Conservation (phyloP, 1,139 yeast genomes). For the Wickerhamiella pararugosa region DNA sequence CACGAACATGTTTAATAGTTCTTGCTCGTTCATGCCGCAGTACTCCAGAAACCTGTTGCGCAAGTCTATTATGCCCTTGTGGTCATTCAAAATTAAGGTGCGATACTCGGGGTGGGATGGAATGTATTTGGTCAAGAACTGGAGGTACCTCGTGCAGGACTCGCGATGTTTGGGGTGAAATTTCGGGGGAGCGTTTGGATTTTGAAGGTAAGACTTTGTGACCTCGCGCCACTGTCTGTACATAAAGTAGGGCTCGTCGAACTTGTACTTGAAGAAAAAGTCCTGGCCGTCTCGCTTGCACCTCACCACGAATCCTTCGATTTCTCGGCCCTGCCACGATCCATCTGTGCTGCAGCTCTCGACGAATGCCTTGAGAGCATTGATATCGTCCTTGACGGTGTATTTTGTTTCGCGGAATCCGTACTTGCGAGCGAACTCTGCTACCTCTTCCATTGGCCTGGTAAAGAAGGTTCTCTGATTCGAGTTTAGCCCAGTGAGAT, state of each 20-base stretch:
- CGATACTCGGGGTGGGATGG: constrained; percentile 28
- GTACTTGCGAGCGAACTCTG: constrained; percentile 45
- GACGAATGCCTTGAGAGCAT: constrained; percentile 36
- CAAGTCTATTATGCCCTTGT: constrained; percentile 53
- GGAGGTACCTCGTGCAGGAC: constrained; percentile 32
- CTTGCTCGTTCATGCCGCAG: constrained; percentile 26
- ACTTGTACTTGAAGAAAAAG: constrained; percentile 83
- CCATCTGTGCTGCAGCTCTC: constrained; percentile 52
- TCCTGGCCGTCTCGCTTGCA: constrained; percentile 31
- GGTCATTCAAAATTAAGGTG: constrained; percentile 37
- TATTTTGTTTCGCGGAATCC: constrained; percentile 47
- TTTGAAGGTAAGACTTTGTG: constrained; percentile 45
- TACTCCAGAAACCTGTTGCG: constrained; percentile 43
- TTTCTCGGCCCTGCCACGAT: constrained; percentile 50
- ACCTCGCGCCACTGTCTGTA: constrained; percentile 86
- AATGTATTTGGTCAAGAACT: constrained; percentile 45
- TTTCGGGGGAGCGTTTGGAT: constrained; percentile 1
- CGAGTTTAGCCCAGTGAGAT: constrained; percentile 72
- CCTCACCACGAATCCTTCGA: constrained; percentile 89
- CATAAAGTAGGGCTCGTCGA: constrained; percentile 86
- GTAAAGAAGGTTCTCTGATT: constrained; percentile 56
- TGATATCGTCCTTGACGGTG: constrained; percentile 28
- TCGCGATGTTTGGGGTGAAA: constrained; percentile 5
- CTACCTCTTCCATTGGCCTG: constrained; percentile 44
- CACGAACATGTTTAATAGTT: constrained; percentile 10